Percentiles rank a stretch among this genome's conserved stretches.
Evolutionary conservation across 805 yeast species (phyloP).

Genomic region (Candida sanyiensis): DNA sequence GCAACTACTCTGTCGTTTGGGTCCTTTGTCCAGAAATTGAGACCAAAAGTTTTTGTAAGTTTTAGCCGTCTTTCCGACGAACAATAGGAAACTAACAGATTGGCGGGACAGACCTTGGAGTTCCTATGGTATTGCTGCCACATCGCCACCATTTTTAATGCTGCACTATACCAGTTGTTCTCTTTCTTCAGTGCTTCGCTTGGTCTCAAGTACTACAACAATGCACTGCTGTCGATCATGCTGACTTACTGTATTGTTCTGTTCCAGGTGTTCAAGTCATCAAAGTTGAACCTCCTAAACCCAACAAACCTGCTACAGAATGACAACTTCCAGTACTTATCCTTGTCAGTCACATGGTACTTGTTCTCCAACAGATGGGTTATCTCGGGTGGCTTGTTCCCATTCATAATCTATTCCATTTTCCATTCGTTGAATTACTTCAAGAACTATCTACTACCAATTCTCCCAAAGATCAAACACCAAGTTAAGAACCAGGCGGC

Average conservation of each 20-base stretch:
- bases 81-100: not conserved
- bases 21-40: constrained; percentile 6
- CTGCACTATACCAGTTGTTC: constrained; percentile 33
- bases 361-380: constrained; percentile 37
- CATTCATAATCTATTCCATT: constrained; percentile 56
- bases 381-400: constrained; percentile 45
- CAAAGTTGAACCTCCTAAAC: constrained; percentile 27
- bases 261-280: constrained; percentile 49
- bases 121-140: constrained; percentile 71
- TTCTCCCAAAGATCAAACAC: constrained; percentile 32
- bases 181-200: constrained; percentile 36
- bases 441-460: constrained; percentile 49
- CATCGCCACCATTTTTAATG: constrained; percentile 40
- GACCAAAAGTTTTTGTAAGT: constrained; percentile 10
- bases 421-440: constrained; percentile 61
- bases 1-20: constrained; percentile 6
- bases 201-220: constrained; percentile 34
- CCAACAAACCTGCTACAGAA: constrained; percentile 32
- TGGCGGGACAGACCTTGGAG: constrained; percentile 2
- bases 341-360: constrained; percentile 37
- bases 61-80: not conserved
- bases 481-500: constrained; percentile 26
- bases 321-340: constrained; percentile 61
- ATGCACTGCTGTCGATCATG: constrained; percentile 45
- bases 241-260: constrained; percentile 59